These are phyloP conservation scores for Leucosporidium creatinivorum DNA, from an alignment of 768 basidiomycete genomes.

Conservation along the genomic window DNA sequence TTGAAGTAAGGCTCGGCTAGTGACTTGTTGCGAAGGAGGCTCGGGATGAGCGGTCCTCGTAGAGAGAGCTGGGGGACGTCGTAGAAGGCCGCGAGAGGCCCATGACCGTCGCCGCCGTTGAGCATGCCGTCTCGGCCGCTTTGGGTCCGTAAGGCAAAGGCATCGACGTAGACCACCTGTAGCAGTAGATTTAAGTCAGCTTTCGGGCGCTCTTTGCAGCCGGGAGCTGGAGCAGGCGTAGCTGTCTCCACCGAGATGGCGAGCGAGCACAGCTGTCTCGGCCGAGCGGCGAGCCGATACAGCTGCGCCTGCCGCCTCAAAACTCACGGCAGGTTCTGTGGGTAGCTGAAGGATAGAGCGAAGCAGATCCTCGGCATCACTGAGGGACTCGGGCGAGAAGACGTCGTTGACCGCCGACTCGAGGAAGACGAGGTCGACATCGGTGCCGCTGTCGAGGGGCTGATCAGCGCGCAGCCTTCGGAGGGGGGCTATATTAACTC, in stretches of 20 bases:
- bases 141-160: neutral
- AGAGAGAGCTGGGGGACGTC: conserved; percentile 10
- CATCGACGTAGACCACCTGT: conserved; percentile 2
- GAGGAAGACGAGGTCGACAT: conserved; percentile 7
- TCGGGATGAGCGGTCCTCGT: neutral
- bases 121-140: conserved; percentile 1
- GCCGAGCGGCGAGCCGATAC: no score
- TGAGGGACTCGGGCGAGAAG: neutral
- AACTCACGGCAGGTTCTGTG: neutral
- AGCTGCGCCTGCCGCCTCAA: no score
- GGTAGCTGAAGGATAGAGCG: neutral
- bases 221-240: neutral
- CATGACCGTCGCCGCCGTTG: conserved; percentile 3
- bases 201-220: neutral
- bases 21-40: neutral
- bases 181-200: neutral
- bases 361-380: neutral
- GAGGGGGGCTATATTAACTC: no score
- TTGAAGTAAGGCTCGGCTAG: neutral
- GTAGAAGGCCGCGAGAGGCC: neutral
- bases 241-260: neutral
- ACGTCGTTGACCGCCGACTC: conserved; percentile 17
- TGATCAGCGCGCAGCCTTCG: neutral
- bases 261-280: no score
- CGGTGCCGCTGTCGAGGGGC: neutral